Conservation (phyloP, 2,329 filamentous ascomycete genomes). For the Aureobasidium sp. region DNA sequence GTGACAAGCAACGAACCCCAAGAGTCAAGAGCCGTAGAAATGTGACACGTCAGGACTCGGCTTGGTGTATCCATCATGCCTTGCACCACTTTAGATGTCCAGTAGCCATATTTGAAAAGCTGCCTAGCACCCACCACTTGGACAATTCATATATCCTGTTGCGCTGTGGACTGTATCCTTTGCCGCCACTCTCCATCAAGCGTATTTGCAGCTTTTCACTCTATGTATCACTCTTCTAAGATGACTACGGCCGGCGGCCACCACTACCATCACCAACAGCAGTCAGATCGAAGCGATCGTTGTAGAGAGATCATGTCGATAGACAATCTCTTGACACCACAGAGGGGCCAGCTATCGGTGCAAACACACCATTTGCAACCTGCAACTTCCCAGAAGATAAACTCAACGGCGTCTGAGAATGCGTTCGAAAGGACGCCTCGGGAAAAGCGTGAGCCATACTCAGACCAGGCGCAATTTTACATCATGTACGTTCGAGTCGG, state of each 20-base stretch:
- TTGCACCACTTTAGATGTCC: slow-evolving; percentile 3
- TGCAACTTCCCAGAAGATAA: neutral
- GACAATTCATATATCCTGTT: neutral
- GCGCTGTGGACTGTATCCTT: neutral
- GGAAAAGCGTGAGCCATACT: slow-evolving; percentile 22
- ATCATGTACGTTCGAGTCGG: slow-evolving; percentile 25
- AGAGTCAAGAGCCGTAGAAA: slow-evolving; percentile 8
- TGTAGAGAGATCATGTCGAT: slow-evolving; percentile 15
- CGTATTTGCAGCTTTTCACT: neutral
- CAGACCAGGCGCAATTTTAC: slow-evolving; percentile 31
- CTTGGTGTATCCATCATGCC: slow-evolving; percentile 13
- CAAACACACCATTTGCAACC: neutral
- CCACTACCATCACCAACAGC: slow-evolving; percentile 9
- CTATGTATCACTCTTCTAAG: slow-evolving; percentile 6
- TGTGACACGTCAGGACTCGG: slow-evolving; percentile 15
- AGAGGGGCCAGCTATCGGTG: neutral
- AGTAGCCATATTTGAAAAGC: slow-evolving; percentile 3
- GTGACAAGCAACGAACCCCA: slow-evolving; percentile 12
- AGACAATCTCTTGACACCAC: slow-evolving; percentile 11
- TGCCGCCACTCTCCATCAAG: neutral
- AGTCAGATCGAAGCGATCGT: slow-evolving; percentile 3
- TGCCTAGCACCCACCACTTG: neutral
- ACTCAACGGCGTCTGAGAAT: neutral
- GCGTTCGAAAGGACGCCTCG: slow-evolving; percentile 13
- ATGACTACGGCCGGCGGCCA: neutral